phyloP scores from a whole-genome alignment of 768 basidiomycete genomes.

The Plicaturopsis crispa region DNA sequence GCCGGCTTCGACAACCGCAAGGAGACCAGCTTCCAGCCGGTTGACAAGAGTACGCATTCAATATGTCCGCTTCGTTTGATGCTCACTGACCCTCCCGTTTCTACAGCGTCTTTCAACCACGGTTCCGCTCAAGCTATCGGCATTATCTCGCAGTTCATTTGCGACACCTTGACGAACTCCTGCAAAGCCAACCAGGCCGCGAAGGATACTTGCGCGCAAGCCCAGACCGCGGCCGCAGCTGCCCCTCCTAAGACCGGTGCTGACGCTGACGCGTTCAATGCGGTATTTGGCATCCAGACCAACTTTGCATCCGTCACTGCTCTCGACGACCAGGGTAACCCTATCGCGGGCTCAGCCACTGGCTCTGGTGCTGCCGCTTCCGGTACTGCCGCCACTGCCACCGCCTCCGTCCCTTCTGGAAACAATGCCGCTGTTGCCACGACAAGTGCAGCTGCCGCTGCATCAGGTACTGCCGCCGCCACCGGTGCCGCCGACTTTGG shows the following conservation, averaged over 20 bases:
- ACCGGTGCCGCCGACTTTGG: conserved; percentile 34
- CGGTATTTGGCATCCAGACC: conserved; percentile 44
- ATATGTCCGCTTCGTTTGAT: neutral
- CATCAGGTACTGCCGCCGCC: conserved; percentile 12
- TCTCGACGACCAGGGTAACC: conserved; percentile 38
- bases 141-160: conserved; percentile 51
- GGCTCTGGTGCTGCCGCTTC: conserved; percentile 7
- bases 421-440: conserved; percentile 5
- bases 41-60: conserved; percentile 30
- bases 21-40: conserved; percentile 49
- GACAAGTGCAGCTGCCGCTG: conserved; percentile 6
- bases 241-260: conserved; percentile 36
- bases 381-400: conserved; percentile 5
- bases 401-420: conserved; percentile 8
- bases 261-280: conserved; percentile 60
- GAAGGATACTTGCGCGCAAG: conserved; percentile 36
- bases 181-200: conserved; percentile 50
- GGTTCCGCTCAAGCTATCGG: conserved; percentile 53
- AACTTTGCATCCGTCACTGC: conserved; percentile 37
- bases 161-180: conserved; percentile 43
- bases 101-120: conserved; percentile 41
- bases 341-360: conserved; percentile 19
- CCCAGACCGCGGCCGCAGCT: conserved; percentile 33
- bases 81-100: neutral
- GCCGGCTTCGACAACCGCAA: conserved; percentile 44